A percentile compares a stretch with the other conserved stretches of the same genome.
Conservation (phyloP, 164 flowering plant genomes). For the Macadamia tetraphylla region DNA sequence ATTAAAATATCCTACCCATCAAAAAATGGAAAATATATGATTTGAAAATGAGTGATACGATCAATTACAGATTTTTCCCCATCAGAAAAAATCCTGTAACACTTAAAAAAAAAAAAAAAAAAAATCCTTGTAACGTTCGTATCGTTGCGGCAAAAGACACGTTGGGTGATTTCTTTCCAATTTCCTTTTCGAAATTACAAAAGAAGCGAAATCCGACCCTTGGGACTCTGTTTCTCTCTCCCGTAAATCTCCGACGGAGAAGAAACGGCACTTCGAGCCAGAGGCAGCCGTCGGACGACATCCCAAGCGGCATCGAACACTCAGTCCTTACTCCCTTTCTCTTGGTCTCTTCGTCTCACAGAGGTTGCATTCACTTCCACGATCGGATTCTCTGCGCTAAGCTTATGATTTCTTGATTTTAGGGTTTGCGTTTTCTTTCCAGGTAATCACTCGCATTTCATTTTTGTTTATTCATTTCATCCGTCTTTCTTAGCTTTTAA, state of each 20-base stretch:
- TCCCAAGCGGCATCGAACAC: conserved; percentile 2
- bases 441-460: background rate
- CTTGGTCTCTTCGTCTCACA: background rate
- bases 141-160: too few species aligned
- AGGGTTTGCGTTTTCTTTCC: conserved; percentile 5
- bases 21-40: too few species aligned
- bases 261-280: background rate
- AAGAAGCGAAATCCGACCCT: too few species aligned
- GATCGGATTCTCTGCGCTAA: background rate
- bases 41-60: too few species aligned
- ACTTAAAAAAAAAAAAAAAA: too few species aligned
- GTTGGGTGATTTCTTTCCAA: too few species aligned
- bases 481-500: background rate
- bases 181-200: too few species aligned
- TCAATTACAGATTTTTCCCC: too few species aligned
- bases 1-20: too few species aligned
- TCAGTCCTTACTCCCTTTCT: background rate
- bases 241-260: background rate
- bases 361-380: background rate
- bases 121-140: too few species aligned
- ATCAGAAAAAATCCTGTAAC: too few species aligned
- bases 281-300: background rate
- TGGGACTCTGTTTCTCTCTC: background rate
- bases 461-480: background rate
- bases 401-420: background rate